phyloP scores from a whole-genome alignment of 257 asterid genomes.

The Fraxinus quadrangulata region DNA sequence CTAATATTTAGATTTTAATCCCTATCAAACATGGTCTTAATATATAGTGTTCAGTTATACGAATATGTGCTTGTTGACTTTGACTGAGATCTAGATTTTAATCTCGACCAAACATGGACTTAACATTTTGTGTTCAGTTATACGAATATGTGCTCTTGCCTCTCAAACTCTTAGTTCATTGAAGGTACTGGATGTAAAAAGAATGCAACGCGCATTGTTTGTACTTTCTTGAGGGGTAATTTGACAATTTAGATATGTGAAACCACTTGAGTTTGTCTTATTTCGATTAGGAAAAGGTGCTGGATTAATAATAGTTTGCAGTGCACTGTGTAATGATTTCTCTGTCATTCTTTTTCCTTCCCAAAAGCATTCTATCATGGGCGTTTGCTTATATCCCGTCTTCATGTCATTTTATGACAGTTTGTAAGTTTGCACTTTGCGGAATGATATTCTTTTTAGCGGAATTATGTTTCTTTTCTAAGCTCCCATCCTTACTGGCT shows the following conservation, averaged over 20 bases:
- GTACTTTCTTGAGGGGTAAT: background rate
- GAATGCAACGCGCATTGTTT: background rate
- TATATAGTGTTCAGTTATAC: too few species aligned
- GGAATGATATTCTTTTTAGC: too few species aligned
- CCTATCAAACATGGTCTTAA: too few species aligned
- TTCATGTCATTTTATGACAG: too few species aligned
- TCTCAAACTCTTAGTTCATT: background rate
- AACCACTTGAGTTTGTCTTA: background rate
- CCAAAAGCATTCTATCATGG: background rate
- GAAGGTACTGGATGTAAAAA: background rate
- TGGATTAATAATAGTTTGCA: background rate
- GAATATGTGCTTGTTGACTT: too few species aligned
- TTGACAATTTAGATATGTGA: background rate
- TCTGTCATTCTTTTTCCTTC: background rate
- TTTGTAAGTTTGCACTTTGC: too few species aligned
- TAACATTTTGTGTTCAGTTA: background rate
- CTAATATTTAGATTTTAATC: too few species aligned
- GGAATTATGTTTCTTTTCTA: too few species aligned
- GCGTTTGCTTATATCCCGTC: too few species aligned
- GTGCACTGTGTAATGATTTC: background rate
- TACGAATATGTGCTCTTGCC: background rate
- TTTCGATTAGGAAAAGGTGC: background rate
- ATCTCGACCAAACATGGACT: too few species aligned
- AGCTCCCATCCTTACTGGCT: too few species aligned
- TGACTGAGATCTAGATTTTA: too few species aligned